Percentiles rank a stretch among this genome's conserved stretches.
Evolutionary conservation across 2,329 filamentous ascomycete genomes (phyloP).

Genomic region (Aspergillus neoniger): DNA sequence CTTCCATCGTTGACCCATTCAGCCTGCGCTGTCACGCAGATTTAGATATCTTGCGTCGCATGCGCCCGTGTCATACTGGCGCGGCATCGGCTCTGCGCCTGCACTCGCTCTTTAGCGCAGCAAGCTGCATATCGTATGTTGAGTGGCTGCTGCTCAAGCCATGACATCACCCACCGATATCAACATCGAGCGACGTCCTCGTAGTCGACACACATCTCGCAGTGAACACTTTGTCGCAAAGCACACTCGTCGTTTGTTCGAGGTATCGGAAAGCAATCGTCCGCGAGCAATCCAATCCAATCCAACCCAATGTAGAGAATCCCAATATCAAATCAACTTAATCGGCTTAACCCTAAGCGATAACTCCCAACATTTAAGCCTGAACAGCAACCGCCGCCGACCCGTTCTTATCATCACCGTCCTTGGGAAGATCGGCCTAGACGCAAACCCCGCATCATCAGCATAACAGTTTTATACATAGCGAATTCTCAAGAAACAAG

Average conservation of each 20-base stretch:
- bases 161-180: neutral
- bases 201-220: neutral
- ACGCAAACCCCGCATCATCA: neutral
- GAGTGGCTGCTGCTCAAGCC: neutral
- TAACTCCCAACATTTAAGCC: constrained; percentile 31
- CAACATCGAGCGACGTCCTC: neutral
- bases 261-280: neutral
- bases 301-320: neutral
- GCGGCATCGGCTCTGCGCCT: neutral
- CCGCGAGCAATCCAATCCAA: neutral
- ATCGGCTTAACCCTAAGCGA: neutral
- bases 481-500: too few species aligned
- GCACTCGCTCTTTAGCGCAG: neutral
- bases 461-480: neutral
- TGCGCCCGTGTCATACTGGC: neutral
- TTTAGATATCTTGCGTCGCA: neutral
- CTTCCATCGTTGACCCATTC: neutral
- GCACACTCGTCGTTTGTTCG: neutral
- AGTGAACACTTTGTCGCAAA: neutral
- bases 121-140: neutral
- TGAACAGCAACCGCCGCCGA: constrained; percentile 41
- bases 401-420: constrained; percentile 37
- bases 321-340: neutral
- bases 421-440: constrained; percentile 56
- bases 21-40: neutral